phyloP scores from a whole-genome alignment of 2,329 filamentous ascomycete genomes.

The Sarocladium strictum region DNA sequence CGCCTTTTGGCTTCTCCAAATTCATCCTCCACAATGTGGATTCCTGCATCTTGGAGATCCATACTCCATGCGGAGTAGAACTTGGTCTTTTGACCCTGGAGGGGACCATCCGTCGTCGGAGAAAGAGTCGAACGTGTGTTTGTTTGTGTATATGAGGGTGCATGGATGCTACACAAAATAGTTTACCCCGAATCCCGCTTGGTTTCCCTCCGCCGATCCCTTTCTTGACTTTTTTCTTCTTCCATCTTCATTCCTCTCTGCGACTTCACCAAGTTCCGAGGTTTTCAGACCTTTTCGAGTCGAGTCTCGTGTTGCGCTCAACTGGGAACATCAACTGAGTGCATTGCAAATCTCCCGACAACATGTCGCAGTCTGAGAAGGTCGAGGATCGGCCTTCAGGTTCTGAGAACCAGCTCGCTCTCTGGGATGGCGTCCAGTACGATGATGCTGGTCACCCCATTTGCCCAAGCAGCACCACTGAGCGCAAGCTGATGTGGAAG shows the following conservation, averaged over 20 bases:
- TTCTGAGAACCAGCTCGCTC: background rate
- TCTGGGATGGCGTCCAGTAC: background rate
- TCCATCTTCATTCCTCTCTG: background rate
- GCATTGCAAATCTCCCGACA: no score
- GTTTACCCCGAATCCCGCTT: background rate
- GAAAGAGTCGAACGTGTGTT: background rate
- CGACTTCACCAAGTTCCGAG: no score
- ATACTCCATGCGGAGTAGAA: no score
- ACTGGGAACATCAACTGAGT: no score
- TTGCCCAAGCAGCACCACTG: constrained; percentile 51
- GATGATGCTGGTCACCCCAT: constrained; percentile 12
- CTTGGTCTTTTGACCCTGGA: background rate
- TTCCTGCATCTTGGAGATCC: no score
- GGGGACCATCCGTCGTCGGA: background rate
- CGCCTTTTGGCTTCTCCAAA: no score
- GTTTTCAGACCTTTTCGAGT: no score
- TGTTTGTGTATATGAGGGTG: background rate
- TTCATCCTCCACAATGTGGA: no score
- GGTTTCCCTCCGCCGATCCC: background rate
- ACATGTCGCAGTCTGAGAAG: constrained; percentile 6
- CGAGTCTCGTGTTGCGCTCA: no score
- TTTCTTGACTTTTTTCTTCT: background rate
- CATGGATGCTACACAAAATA: no score
- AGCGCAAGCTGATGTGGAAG: constrained; percentile 60
- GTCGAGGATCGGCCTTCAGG: constrained; percentile 2